Conservation (phyloP, 805 yeast genomes). For the Pichia nakasei region DNA sequence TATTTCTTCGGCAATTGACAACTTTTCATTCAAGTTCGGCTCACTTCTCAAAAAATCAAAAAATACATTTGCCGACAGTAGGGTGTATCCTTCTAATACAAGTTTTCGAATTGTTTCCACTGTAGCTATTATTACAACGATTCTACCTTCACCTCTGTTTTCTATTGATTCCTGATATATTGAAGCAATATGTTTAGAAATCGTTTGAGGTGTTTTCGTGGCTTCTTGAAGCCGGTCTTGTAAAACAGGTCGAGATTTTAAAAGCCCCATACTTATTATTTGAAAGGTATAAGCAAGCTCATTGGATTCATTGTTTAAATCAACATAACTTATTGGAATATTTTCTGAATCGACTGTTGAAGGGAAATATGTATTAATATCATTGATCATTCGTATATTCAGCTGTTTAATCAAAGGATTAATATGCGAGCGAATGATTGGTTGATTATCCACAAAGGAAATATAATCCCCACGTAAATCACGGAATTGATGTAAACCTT, state of each 20-base stretch:
- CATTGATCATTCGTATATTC: slow-evolving; percentile 42
- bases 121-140: slow-evolving; percentile 25
- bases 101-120: slow-evolving; percentile 24
- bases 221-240: slow-evolving; percentile 18
- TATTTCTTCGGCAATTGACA: slow-evolving; percentile 3
- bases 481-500: slow-evolving; percentile 39
- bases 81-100: slow-evolving; percentile 13
- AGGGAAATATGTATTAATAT: slow-evolving; percentile 27
- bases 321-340: slow-evolving; percentile 29
- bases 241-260: slow-evolving; percentile 30
- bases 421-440: slow-evolving; percentile 49
- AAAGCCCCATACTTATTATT: slow-evolving; percentile 32
- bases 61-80: background rate
- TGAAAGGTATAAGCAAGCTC: slow-evolving; percentile 48
- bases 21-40: background rate
- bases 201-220: slow-evolving; percentile 28
- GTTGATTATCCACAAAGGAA: slow-evolving; percentile 38
- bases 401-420: slow-evolving; percentile 58
- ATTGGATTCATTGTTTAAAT: slow-evolving; percentile 29
- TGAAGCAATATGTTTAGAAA: slow-evolving; percentile 28
- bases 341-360: slow-evolving; percentile 36
- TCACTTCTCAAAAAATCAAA: background rate
- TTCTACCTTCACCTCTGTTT: slow-evolving; percentile 29
- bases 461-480: slow-evolving; percentile 14
- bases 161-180: slow-evolving; percentile 33